Evolutionary conservation across 2,329 filamentous ascomycete genomes (phyloP).

Genomic region (Ophiostoma perfectum): DNA sequence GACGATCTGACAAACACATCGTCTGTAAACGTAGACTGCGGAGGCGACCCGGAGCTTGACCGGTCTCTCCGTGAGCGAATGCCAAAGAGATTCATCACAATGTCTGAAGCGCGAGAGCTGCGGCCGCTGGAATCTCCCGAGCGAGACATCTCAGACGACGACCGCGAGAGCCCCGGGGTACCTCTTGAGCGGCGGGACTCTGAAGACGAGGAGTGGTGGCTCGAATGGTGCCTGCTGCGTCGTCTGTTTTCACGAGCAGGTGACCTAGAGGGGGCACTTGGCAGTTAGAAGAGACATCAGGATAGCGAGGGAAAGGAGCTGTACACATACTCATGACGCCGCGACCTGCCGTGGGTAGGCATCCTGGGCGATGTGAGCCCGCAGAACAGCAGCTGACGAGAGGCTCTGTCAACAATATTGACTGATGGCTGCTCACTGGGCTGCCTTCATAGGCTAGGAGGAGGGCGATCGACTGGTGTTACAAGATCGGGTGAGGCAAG

Average conservation of each 20-base stretch:
- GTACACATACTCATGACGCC: slow-evolving; percentile 18
- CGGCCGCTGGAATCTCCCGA: background rate
- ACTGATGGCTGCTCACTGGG: background rate
- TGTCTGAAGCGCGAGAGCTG: slow-evolving; percentile 15
- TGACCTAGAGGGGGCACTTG: background rate
- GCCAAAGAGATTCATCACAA: slow-evolving; percentile 20
- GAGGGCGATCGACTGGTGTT: background rate
- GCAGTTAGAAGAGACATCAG: background rate
- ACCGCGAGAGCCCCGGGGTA: background rate
- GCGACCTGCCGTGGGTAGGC: slow-evolving; percentile 3
- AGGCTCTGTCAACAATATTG: background rate
- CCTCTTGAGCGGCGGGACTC: background rate
- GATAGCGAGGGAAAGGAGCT: too few relatives aligned
- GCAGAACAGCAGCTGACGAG: background rate
- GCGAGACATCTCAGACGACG: background rate
- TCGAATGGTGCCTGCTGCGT: background rate
- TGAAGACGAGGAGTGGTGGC: background rate
- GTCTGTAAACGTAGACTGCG: background rate
- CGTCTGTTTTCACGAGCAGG: background rate
- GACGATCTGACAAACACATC: background rate
- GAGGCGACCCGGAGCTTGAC: background rate
- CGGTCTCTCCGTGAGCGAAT: slow-evolving; percentile 18
- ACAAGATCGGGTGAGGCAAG: background rate
- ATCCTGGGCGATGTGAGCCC: background rate
- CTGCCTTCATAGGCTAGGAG: background rate